Evolutionary conservation across 1,284 basidiomycete genomes (phyloP), one percentile per base, ranked within the genome.

Genomic region (Ustilago esculenta): DNA sequence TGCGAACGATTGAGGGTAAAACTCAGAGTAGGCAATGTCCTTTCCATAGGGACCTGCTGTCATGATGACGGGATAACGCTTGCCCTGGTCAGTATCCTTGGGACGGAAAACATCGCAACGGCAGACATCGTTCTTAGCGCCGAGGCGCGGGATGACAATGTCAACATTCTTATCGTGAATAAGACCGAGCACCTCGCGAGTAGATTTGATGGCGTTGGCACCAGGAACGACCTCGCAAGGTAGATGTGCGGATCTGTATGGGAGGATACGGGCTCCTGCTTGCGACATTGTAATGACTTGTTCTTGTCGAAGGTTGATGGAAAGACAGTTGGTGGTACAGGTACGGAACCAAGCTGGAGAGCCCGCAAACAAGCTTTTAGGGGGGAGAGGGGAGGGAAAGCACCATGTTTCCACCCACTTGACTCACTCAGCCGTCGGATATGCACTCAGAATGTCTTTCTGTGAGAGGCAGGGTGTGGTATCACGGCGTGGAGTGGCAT

Each of bases 41-140:
- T 82, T 82, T 36, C 81, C 81, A 57, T 82, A 81, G 0, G 80
- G 79, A 1, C 78, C 76, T 24, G 75, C 66, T 6, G 80, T 82
- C 39, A 81, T 67, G 49, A 82, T 46, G 10, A 75, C 76, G 4
- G 81, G 81, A 30, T 73, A 79, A 30, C 49, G 44, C 9, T 37
- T 42, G 34, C 72, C 69, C 12, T 53, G 42, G 11, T 45, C 60
- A 10, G 37, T 56, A 15, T 48, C 58, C 39, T 67, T 73, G 12
- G 80, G 78, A 6, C 58, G 59, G 52, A 73, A 82, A 33, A 82
- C 75, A 42, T 82, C 78, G 34, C 64, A 75, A 23, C 81, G 75
- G 29, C 61, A 61, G 12, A 81, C 58, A 17, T 63, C 51, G 2
- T 68, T 77, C 14, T 75, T 77, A 46, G 75, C 76, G 8, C 48